Base-by-base conservation (phyloP, 768 basidiomycete genomes). In the Lactarius deliciosus region DNA sequence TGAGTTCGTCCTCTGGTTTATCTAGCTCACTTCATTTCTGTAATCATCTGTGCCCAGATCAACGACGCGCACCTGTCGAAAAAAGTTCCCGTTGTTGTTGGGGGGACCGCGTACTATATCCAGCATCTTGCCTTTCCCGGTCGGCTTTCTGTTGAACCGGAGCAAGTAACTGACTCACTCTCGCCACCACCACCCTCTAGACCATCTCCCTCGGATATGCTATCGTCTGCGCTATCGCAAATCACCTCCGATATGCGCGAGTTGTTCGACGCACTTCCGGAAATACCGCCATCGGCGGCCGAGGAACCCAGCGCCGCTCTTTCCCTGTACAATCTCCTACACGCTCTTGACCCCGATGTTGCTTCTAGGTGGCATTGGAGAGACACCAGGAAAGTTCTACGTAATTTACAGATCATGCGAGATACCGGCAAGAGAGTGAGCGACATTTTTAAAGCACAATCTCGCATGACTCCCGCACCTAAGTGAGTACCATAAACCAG, bases 101-200 rank as follows among this genome's bases (percentile, higher is more conserved):
- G 97, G 3, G 97, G 97, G 6, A 98, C 97, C 2, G 87, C 93
- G 4, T 99, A 99, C 75, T 99, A 96, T 90, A 91, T 96, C 30
- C 96, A 99, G 72, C 93, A 99, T 74, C 86, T 97, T 45, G 79
- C 98, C 15, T 98, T 98, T 73, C 92, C 95, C 0, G 86, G 89
- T 72, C 85, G 90, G 28, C 79, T 95, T 41, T 78, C 76, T 8
- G 72, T 76, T 20, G 70, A 77, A 16, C 62, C 73, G 36, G 57
- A 65, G 11, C 65, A 59, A 20, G 34, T 57, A 22, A 56, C 54
- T 22, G 7, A 59, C 4, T 6, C 50, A 16, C 18, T 4, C n/a
- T 25, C 56, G 15, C 36, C 18, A 69, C 28, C 73, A 57, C 28
- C 57, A 65, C 66, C 61, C 65, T n/a, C 7, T 2, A 30, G 34